These are phyloP conservation scores for Polygonum maritimum DNA, from an alignment of 148 eudicot species.

Conservation along the genomic window DNA sequence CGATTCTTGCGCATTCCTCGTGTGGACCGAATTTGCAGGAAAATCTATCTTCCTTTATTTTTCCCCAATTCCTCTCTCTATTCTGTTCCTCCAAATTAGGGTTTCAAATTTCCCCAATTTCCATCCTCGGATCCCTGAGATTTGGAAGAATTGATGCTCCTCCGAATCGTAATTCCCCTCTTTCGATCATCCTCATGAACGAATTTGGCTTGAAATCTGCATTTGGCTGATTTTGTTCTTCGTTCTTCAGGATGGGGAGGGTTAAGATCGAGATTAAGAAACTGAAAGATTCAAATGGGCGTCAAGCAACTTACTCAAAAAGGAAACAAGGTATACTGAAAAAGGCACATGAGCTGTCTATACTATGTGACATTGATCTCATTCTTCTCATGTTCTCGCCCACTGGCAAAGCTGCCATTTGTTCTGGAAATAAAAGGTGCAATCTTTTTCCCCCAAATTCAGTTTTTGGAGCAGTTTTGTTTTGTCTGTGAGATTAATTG, in stretches of 20 bases:
- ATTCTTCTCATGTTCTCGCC: slow-evolving; percentile 36
- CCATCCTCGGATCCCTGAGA: neutral
- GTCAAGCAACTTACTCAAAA: slow-evolving; percentile 32
- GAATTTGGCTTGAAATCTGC: neutral
- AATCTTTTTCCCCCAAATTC: neutral
- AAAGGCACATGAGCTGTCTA: slow-evolving; percentile 30
- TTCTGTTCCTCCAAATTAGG: slow-evolving; percentile 2
- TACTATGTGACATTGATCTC: slow-evolving; percentile 31
- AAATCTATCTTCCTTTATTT: neutral
- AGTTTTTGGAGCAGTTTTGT: neutral
- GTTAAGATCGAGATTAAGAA: slow-evolving; percentile 34
- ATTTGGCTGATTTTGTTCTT: neutral
- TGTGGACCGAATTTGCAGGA: slow-evolving; percentile 11
- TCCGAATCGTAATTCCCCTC: neutral
- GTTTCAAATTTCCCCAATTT: neutral
- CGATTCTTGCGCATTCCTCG: slow-evolving; percentile 20
- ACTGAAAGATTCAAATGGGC: slow-evolving; percentile 24
- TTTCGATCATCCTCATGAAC: neutral
- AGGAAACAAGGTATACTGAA: slow-evolving; percentile 33
- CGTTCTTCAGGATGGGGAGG: slow-evolving; percentile 23
- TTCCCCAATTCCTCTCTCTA: neutral
- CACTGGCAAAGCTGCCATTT: slow-evolving; percentile 21
- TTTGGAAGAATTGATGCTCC: slow-evolving; percentile 2
- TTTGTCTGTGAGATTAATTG: neutral
- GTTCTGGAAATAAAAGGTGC: neutral